Conservation (phyloP, 306 rosid genomes). For the Quercus wislizeni region DNA sequence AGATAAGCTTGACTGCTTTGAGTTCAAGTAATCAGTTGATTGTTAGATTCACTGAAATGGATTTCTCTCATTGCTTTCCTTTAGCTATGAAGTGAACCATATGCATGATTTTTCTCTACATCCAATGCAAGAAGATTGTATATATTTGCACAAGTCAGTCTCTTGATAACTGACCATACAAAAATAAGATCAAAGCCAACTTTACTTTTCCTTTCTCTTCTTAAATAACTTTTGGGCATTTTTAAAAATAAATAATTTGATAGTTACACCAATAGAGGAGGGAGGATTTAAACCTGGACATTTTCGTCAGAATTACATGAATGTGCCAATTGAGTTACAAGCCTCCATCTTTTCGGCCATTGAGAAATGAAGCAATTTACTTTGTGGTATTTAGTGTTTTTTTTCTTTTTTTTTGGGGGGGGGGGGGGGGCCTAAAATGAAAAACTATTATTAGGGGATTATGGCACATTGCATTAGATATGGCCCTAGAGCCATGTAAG, state of each 20-base stretch:
- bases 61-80: background rate
- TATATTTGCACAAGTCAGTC: background rate
- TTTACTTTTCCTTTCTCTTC: too few species aligned
- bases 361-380: background rate
- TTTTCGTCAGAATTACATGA: too few species aligned
- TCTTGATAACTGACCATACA: conserved; percentile 1
- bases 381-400: background rate
- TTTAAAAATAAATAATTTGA: too few species aligned
- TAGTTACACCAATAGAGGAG: too few species aligned
- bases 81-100: background rate
- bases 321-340: too few species aligned
- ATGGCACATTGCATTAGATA: background rate
- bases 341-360: background rate
- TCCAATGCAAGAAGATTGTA: conserved; percentile 1
- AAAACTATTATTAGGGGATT: background rate
- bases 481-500: background rate
- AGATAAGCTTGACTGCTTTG: background rate
- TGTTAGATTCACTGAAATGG: background rate
- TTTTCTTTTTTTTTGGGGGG: too few species aligned
- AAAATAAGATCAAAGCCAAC: background rate
- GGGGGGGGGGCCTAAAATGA: too few species aligned
- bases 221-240: background rate
- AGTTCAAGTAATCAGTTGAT: background rate
- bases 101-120: background rate
- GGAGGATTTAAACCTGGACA: too few species aligned